phyloP scores from a whole-genome alignment of 495 filamentous ascomycete species.

The Extremus antarcticus region DNA sequence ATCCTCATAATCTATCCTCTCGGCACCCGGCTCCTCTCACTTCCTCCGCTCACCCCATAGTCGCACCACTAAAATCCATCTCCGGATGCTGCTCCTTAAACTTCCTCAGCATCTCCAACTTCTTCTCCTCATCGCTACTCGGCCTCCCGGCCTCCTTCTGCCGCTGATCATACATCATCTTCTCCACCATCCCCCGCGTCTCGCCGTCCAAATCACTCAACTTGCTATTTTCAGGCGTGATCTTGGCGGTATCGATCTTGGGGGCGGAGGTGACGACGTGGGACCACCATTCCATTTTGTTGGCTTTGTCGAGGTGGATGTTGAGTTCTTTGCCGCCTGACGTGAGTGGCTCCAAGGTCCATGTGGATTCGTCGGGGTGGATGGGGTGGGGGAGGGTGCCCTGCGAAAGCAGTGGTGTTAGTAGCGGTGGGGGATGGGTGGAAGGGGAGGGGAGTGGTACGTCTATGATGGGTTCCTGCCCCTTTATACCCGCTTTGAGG shows the following conservation, averaged over 20 bases:
- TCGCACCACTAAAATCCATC: conserved; percentile 74
- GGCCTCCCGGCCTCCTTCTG: conserved; percentile 89
- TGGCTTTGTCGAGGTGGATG: conserved; percentile 90
- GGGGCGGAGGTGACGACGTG: conserved; percentile 77
- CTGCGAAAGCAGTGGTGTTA: conserved; percentile 38
- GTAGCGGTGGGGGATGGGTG: neutral
- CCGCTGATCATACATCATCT: conserved; percentile 99
- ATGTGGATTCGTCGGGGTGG: conserved; percentile 75
- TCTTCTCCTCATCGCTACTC: conserved; percentile 84
- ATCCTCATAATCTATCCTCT: neutral
- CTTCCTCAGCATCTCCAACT: conserved; percentile 81
- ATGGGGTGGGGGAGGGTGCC: conserved; percentile 76
- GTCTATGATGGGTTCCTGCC: conserved; percentile 74
- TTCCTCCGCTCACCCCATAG: conserved; percentile 44
- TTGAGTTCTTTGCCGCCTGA: conserved; percentile 61
- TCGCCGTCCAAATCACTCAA: conserved; percentile 88
- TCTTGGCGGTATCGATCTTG: conserved; percentile 88
- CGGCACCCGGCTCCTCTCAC: neutral
- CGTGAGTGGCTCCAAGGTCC: conserved; percentile 70
- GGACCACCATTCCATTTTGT: conserved; percentile 97
- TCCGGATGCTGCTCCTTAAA: conserved; percentile 82
- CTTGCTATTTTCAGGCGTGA: conserved; percentile 83
- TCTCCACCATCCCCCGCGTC: conserved; percentile 97
- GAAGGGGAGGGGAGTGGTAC: conserved; percentile 38
- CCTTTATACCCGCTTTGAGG: conserved; percentile 76